Evolutionary conservation across 768 basidiomycete species (phyloP).

Genomic region (Amyloporia xantha): DNA sequence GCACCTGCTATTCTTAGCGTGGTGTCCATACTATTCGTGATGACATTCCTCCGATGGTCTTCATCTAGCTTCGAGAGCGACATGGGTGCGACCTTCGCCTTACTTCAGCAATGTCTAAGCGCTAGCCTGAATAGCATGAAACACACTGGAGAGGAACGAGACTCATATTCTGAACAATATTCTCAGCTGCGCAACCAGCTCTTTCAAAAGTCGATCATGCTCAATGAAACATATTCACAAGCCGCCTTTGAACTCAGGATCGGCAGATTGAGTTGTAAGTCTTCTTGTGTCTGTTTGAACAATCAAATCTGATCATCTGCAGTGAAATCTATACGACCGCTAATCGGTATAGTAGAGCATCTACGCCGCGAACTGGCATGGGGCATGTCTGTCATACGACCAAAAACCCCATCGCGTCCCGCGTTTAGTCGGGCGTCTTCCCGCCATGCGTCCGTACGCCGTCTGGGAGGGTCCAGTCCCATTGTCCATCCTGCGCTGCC

Average conservation of each 20-base stretch:
- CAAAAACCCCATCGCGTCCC: background rate
- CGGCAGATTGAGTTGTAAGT: conserved; percentile 36
- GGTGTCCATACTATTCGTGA: conserved; percentile 30
- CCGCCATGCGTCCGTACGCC: conserved; percentile 2
- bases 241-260: conserved; percentile 41
- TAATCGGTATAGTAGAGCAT: conserved; percentile 39
- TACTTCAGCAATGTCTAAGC: conserved; percentile 29
- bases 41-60: conserved; percentile 35
- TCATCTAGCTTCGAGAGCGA: conserved; percentile 37
- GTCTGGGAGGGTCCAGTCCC: background rate
- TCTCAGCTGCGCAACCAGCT: conserved; percentile 23
- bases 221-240: conserved; percentile 37
- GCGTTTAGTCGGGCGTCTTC: conserved; percentile 1
- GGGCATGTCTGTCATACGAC: conserved; percentile 27
- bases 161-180: conserved; percentile 10
- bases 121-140: conserved; percentile 25
- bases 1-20: conserved; percentile 32
- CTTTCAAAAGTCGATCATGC: conserved; percentile 29
- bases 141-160: conserved; percentile 9
- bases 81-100: conserved; percentile 28
- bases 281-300: background rate
- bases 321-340: conserved; percentile 38
- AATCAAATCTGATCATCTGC: background rate
- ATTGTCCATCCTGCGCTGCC: background rate
- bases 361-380: conserved; percentile 39